Conservation (phyloP, 140 eudicot genomes). For the Flaveria floridana region DNA sequence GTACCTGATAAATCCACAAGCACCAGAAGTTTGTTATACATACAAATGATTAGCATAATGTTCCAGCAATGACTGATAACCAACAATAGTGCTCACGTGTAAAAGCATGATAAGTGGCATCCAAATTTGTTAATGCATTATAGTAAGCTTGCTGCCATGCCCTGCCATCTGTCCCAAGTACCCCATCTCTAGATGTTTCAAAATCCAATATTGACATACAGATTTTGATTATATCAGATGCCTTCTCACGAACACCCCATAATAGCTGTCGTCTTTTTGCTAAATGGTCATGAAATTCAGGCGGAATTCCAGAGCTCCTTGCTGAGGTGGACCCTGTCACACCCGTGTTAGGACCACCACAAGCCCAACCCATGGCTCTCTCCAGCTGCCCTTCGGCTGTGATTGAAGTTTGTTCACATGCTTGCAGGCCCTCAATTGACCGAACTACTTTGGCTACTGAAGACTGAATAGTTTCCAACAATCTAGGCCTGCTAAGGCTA, state of each 20-base stretch:
- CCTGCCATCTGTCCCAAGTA: constrained; percentile 67
- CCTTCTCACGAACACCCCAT: constrained; percentile 71
- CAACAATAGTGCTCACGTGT: constrained; percentile 55
- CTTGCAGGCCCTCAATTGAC: constrained; percentile 68
- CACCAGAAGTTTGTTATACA: constrained; percentile 19
- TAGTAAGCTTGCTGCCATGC: constrained; percentile 89
- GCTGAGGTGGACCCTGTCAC: constrained; percentile 45
- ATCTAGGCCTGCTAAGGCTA: constrained; percentile 68
- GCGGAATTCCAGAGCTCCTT: constrained; percentile 80
- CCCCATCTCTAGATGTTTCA: constrained; percentile 95
- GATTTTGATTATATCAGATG: constrained; percentile 65
- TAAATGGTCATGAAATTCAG: constrained; percentile 89
- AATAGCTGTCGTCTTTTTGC: constrained; percentile 58
- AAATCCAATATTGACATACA: constrained; percentile 84
- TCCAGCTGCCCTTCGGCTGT: constrained; percentile 98
- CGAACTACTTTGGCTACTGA: constrained; percentile 66
- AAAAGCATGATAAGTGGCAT: constrained; percentile 70
- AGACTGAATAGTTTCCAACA: constrained; percentile 71
- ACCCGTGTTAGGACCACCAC: constrained; percentile 83
- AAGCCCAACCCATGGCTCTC: constrained; percentile 99
- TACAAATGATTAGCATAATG: constrained; percentile 10
- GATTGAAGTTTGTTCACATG: constrained; percentile 77
- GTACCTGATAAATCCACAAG: constrained; percentile 51
- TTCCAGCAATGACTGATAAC: neutral
- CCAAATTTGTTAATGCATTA: constrained; percentile 70